Conservation (phyloP, 2,329 filamentous ascomycete species). For the Acrocalymma vagum region DNA sequence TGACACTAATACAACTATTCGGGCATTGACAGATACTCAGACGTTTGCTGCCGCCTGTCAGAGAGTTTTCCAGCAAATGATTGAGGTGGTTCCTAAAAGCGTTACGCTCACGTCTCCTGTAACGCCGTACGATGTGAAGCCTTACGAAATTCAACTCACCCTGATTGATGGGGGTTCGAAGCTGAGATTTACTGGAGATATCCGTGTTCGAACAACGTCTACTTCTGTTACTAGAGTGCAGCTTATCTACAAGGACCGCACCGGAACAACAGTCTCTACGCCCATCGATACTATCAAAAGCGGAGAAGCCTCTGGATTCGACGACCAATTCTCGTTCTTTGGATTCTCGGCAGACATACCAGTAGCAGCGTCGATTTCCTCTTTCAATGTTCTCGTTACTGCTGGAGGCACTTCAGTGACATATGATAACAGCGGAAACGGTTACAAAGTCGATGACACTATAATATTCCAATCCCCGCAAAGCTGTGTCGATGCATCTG, state of each 20-base stretch:
- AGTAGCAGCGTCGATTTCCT: conserved; percentile 67
- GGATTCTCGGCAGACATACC: conserved; percentile 56
- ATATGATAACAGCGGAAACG: conserved; percentile 66
- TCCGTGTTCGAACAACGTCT: conserved; percentile 65
- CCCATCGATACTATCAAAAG: conserved; percentile 54
- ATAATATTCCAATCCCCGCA: conserved; percentile 65
- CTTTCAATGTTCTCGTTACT: conserved; percentile 65
- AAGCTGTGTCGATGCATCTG: conserved; percentile 58
- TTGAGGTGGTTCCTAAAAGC: conserved; percentile 64
- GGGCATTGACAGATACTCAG: conserved; percentile 54
- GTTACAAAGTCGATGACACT: conserved; percentile 64
- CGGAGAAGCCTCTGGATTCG: conserved; percentile 64
- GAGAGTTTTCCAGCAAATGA: conserved; percentile 66
- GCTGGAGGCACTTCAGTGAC: conserved; percentile 56
- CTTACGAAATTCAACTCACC: conserved; percentile 64
- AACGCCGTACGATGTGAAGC: conserved; percentile 67
- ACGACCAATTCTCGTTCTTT: conserved; percentile 64
- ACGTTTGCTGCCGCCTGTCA: conserved; percentile 60
- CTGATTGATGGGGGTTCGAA: conserved; percentile 59
- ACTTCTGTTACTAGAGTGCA: conserved; percentile 58
- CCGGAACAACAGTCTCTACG: conserved; percentile 58
- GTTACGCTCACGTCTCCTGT: conserved; percentile 63
- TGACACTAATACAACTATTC: conserved; percentile 65
- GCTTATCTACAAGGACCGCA: conserved; percentile 65
- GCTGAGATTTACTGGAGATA: conserved; percentile 62